These are phyloP conservation scores for Lasiodiplodia sp. DNA, from an alignment of 2,329 filamentous ascomycete species.

Conservation along the genomic window DNA sequence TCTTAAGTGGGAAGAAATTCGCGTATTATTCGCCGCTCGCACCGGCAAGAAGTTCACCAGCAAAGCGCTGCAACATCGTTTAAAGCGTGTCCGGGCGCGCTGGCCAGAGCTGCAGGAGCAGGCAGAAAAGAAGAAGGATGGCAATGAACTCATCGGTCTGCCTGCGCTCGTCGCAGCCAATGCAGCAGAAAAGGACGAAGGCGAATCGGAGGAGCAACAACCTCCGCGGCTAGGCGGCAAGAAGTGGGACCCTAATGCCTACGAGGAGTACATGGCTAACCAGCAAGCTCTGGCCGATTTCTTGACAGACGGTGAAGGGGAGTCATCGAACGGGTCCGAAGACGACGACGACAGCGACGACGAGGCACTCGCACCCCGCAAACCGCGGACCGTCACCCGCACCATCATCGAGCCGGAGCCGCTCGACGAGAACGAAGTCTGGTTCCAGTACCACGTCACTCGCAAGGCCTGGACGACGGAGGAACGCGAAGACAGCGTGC, in stretches of 20 bases:
- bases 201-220: background rate
- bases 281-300: background rate
- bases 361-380: background rate
- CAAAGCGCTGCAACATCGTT: background rate
- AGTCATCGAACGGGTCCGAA: background rate
- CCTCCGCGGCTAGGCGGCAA: slow-evolving; percentile 1
- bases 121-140: background rate
- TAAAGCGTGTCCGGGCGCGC: background rate
- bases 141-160: background rate
- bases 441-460: slow-evolving; percentile 16
- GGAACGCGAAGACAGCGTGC: background rate
- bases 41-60: background rate
- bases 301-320: slow-evolving; percentile 14
- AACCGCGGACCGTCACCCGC: background rate
- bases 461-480: background rate
- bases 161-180: background rate
- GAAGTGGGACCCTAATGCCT: background rate
- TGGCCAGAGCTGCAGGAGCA: slow-evolving; percentile 1
- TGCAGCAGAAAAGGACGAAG: background rate
- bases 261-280: slow-evolving; percentile 4
- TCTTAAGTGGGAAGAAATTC: background rate
- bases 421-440: slow-evolving; percentile 12
- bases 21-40: background rate
- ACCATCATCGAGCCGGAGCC: background rate
- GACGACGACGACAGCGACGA: background rate